Evolutionary conservation across 768 basidiomycete species (phyloP).

Genomic region (Trametes gibbosa): DNA sequence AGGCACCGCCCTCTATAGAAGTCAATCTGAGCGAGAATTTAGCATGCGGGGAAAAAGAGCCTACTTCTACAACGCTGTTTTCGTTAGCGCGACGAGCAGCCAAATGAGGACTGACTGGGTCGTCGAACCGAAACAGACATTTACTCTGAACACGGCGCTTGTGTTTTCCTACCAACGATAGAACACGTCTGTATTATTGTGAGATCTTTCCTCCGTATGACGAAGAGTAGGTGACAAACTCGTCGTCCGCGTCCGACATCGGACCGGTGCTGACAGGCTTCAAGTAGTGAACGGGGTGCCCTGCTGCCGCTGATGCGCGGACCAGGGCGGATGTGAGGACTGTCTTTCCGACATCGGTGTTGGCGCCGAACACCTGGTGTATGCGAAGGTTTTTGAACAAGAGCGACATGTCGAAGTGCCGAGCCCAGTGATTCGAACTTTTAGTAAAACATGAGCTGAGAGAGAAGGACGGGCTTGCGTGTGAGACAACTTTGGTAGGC

Average conservation of each 20-base stretch:
- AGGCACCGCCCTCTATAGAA: conserved; percentile 36
- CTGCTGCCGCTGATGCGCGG: conserved; percentile 63
- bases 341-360: conserved; percentile 96
- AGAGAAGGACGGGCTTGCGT: neutral
- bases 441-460: neutral
- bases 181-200: conserved; percentile 55
- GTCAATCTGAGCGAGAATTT: neutral
- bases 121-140: conserved; percentile 80
- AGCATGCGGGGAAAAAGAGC: neutral
- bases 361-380: conserved; percentile 93
- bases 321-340: conserved; percentile 83
- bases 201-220: neutral
- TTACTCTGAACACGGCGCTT: conserved; percentile 48
- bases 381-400: conserved; percentile 84
- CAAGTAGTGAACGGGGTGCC: conserved; percentile 59
- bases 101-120: conserved; percentile 93
- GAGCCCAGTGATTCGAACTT: too few species aligned
- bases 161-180: conserved; percentile 44
- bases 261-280: conserved; percentile 94
- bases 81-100: conserved; percentile 58
- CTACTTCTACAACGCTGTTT: conserved; percentile 31
- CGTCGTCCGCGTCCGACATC: conserved; percentile 77
- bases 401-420: conserved; percentile 54
- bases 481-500: too few species aligned
- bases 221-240: conserved; percentile 41